Evolutionary conservation across 164 flowering plant species (phyloP), one percentile per base, ranked within the genome.

Genomic region (Piper longum): DNA sequence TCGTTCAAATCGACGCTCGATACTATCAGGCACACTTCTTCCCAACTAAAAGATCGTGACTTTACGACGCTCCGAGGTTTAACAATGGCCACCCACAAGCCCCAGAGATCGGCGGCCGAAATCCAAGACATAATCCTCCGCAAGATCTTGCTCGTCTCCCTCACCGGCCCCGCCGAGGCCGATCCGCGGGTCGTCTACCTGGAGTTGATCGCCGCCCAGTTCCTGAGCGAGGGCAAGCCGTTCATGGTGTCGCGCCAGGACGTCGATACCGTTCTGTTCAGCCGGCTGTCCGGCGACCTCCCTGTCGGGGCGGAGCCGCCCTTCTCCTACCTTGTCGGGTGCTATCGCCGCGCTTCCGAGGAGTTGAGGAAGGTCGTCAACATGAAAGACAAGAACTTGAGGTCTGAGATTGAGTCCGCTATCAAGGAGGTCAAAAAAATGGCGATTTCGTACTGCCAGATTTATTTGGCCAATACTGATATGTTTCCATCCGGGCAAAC

Each of bases 191-290:
- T 82, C 44, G 85, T 82, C 3, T 95, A 88, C 68, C 64, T 95
- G 16, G 95, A 95, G 72, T 66, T 78, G 78, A 82, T 91, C 3
- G 97, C 99, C 0, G 99, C 97, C 0, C 96, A 95, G 70, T 70
- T 95, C 67, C 79, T 90, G 59, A 87, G 96, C 73, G 99, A 95
- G 70, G 87, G 87, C 5, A 75, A 69, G 57, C 81, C 80, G 0
- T 57, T 91, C 62, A 66, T 56, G 61, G 76, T 95, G 14, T 76
- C 82, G 4, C 67, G 85, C 1, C 96, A 88, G 56, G 48, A 85
- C 56, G 77, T 91, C 80, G 99, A 95, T 60, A 58, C 96, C 59
- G 65, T 95, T 41, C 61, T 95, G 16, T 78, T 95, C 44, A 97
- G 91, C 74, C 91, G 99, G 0, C 80, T 95, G 2, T 83, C 96